A percentile compares a stretch with the other conserved stretches of the same genome.
These are phyloP conservation scores for Hygrophila difformis DNA, from an alignment of 257 asterid genomes.

Conservation along the genomic window DNA sequence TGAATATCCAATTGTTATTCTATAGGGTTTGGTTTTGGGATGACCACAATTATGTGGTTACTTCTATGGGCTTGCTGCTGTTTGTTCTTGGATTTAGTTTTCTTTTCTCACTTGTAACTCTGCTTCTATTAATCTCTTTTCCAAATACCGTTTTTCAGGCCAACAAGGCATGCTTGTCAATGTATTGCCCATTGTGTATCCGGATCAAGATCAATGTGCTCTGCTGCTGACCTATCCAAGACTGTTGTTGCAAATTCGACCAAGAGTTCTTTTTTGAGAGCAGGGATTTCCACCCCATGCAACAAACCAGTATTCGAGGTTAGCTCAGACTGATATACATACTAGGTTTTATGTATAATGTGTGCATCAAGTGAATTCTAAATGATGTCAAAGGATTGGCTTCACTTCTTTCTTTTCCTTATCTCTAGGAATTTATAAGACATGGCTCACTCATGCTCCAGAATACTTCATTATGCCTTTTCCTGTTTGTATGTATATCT, in stretches of 20 bases:
- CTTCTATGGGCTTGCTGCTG: too few relatives aligned
- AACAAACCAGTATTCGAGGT: slow-evolving; percentile 49
- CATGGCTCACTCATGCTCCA: slow-evolving; percentile 51
- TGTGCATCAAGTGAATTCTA: not conserved
- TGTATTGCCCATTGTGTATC: slow-evolving; percentile 21
- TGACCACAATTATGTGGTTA: too few relatives aligned
- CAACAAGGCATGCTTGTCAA: slow-evolving; percentile 31
- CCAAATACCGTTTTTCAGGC: slow-evolving; percentile 24
- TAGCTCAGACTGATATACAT: slow-evolving; percentile 14
- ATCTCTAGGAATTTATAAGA: slow-evolving; percentile 35
- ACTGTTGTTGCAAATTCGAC: slow-evolving; percentile 38
- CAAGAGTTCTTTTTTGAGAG: slow-evolving; percentile 58
- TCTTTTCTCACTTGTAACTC: slow-evolving; percentile 13
- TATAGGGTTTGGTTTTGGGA: slow-evolving; percentile 7
- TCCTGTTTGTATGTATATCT: not conserved
- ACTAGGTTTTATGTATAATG: too few relatives aligned
- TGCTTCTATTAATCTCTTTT: slow-evolving; percentile 1
- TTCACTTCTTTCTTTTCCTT: slow-evolving; percentile 15
- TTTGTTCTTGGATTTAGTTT: not conserved
- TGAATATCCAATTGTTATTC: slow-evolving; percentile 1
- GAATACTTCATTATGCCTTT: slow-evolving; percentile 37
- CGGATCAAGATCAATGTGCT: slow-evolving; percentile 30
- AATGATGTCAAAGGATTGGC: not conserved
- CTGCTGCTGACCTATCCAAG: slow-evolving; percentile 47
- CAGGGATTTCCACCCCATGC: slow-evolving; percentile 65